Evolutionary conservation across 768 basidiomycete species (phyloP).

Genomic region (Coprinellus aureogranulatus): DNA sequence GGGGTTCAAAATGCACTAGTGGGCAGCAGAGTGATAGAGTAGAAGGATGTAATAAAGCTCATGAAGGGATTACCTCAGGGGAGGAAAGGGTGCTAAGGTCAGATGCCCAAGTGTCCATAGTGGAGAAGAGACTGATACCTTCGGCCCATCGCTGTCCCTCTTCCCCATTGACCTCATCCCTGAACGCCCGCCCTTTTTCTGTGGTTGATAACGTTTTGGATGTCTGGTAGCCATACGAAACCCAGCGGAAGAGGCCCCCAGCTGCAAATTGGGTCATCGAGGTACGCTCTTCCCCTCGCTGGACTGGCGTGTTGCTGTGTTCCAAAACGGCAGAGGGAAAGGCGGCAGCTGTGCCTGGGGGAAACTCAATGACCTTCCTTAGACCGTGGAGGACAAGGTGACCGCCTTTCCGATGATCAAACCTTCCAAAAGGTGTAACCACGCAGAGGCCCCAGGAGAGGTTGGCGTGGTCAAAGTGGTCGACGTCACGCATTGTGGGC

Average conservation of each 20-base stretch:
- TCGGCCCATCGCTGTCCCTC: too few species aligned
- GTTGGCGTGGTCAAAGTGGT: constrained; percentile 2
- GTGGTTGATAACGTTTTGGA: neutral
- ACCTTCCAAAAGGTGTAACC: neutral
- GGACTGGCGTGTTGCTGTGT: constrained; percentile 16
- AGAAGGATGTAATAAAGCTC: too few species aligned
- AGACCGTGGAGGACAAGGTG: constrained; percentile 3
- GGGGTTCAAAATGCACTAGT: too few species aligned
- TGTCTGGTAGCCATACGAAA: neutral
- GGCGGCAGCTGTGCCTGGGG: neutral
- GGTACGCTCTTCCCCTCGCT: neutral
- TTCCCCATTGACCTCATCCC: too few species aligned
- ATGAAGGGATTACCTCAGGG: too few species aligned
- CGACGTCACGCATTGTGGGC: neutral
- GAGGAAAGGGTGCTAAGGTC: too few species aligned
- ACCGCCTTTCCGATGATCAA: neutral
- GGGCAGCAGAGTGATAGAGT: too few species aligned
- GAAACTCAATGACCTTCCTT: constrained; percentile 4
- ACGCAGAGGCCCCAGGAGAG: neutral
- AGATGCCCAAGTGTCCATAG: too few species aligned
- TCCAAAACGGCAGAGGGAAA: constrained; percentile 1
- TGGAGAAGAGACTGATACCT: too few species aligned
- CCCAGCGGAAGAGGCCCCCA: neutral
- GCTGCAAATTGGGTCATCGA: neutral
- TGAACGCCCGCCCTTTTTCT: neutral